Percentiles rank a stretch among this genome's conserved stretches.
Evolutionary conservation across 2,329 filamentous ascomycete genomes (phyloP).

Genomic region (Coniochaeta prunicola): DNA sequence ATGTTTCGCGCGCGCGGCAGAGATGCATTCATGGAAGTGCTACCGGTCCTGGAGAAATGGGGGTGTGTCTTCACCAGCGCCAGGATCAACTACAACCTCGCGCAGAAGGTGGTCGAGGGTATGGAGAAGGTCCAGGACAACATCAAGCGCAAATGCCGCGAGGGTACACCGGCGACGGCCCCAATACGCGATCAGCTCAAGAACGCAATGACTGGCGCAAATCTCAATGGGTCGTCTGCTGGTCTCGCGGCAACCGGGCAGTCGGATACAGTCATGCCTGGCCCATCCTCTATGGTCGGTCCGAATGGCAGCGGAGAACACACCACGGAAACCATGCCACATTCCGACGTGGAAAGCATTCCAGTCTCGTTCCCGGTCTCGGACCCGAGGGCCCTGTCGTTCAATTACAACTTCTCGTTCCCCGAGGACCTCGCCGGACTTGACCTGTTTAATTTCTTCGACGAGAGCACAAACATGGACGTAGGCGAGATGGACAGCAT

Average conservation of each 20-base stretch:
- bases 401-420: neutral
- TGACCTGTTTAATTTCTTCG: neutral
- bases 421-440: neutral
- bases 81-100: constrained; percentile 45
- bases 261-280: neutral
- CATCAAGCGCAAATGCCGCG: constrained; percentile 1
- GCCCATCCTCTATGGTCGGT: neutral
- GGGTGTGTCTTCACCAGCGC: constrained; percentile 53
- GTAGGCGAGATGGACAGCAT: constrained; percentile 1
- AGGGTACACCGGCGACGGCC: neutral
- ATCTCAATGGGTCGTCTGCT: neutral
- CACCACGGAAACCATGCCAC: neutral
- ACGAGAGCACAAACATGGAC: neutral
- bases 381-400: neutral
- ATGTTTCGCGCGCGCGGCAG: constrained; percentile 52
- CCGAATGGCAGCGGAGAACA: neutral
- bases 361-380: neutral
- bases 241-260: neutral
- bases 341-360: neutral
- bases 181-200: neutral
- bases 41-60: constrained; percentile 42
- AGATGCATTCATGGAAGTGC: constrained; percentile 46
- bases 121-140: constrained; percentile 35
- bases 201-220: neutral
- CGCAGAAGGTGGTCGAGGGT: constrained; percentile 46